Percentiles rank a stretch among this genome's conserved stretches.
Evolutionary conservation across 352 stramenopile species (phyloP).

Genomic region (Pythium brachiatum): DNA sequence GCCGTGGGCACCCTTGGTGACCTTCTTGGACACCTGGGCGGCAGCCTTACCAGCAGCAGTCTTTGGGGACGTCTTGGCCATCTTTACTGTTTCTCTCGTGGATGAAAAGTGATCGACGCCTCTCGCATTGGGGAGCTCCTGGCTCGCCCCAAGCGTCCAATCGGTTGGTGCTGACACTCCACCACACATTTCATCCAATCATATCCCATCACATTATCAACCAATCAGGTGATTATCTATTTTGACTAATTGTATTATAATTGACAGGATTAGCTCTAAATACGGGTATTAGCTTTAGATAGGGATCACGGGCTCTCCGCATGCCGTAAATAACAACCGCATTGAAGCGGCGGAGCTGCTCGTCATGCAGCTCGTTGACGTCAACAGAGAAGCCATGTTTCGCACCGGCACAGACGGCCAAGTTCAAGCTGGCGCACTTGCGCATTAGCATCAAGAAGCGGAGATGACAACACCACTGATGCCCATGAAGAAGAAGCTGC

Average conservation of each 20-base stretch:
- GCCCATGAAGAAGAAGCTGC: constrained; percentile 30
- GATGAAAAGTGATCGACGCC: constrained; percentile 27
- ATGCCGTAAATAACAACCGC: background rate
- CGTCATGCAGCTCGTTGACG: constrained; percentile 3
- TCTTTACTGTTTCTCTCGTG: constrained; percentile 66
- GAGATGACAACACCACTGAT: background rate
- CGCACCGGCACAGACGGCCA: constrained; percentile 2
- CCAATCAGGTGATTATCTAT: constrained; percentile 9
- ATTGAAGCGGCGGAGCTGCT: background rate
- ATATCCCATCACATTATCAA: constrained; percentile 4
- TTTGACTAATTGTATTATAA: background rate
- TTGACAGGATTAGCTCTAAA: no score
- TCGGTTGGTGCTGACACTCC: constrained; percentile 22
- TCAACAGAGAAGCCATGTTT: constrained; percentile 5
- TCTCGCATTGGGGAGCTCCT: background rate
- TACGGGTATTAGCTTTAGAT: no score
- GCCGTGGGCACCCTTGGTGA: constrained; percentile 96
- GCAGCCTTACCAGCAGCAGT: constrained; percentile 90
- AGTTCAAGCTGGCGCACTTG: constrained; percentile 2
- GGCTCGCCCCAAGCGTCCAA: constrained; percentile 5
- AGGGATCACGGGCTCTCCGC: no score
- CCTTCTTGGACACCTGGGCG: constrained; percentile 91
- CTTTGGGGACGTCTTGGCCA: constrained; percentile 80
- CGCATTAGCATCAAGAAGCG: background rate
- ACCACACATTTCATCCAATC: constrained; percentile 23